Conservation (phyloP, 2,329 filamentous ascomycete species). For the Xylariales sp. region DNA sequence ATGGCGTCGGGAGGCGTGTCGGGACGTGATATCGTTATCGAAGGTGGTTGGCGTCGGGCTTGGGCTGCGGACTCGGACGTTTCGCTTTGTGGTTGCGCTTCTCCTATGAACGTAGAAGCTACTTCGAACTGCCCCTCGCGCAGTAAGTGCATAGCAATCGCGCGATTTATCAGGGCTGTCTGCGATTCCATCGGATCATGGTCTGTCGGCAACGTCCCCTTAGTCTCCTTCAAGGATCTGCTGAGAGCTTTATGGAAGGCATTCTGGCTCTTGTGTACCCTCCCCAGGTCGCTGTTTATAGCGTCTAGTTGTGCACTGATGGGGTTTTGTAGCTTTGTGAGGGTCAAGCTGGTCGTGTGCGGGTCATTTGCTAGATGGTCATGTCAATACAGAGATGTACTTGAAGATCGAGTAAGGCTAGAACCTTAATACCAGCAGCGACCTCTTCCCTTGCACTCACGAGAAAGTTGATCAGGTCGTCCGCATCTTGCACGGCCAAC, state of each 20-base stretch:
- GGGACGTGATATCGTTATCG: slow-evolving; percentile 30
- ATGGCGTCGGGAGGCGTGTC: slow-evolving; percentile 43
- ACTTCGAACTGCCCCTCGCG: slow-evolving; percentile 94
- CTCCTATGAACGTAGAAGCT: slow-evolving; percentile 84
- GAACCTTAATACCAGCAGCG: slow-evolving; percentile 67
- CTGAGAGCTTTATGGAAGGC: slow-evolving; percentile 88
- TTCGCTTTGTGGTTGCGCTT: slow-evolving; percentile 61
- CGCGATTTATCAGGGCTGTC: slow-evolving; percentile 84
- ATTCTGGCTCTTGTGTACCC: slow-evolving; percentile 83
- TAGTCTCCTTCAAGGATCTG: slow-evolving; percentile 78
- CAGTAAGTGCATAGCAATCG: slow-evolving; percentile 95
- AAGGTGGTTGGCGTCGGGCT: slow-evolving; percentile 39
- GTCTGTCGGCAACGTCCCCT: slow-evolving; percentile 78
- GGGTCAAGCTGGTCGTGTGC: slow-evolving; percentile 75
- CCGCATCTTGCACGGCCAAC: slow-evolving; percentile 80
- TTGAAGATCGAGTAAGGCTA: background rate
- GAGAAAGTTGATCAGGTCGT: slow-evolving; percentile 83
- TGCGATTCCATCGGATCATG: slow-evolving; percentile 84
- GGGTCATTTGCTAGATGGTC: slow-evolving; percentile 65
- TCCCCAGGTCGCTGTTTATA: slow-evolving; percentile 83
- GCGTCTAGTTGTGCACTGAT: slow-evolving; percentile 83
- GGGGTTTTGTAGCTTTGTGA: slow-evolving; percentile 88
- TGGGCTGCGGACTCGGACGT: slow-evolving; percentile 39
- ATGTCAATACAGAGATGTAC: slow-evolving; percentile 27
- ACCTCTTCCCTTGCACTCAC: slow-evolving; percentile 79